Conservation (phyloP, 768 basidiomycete genomes). For the Russula lepida region DNA sequence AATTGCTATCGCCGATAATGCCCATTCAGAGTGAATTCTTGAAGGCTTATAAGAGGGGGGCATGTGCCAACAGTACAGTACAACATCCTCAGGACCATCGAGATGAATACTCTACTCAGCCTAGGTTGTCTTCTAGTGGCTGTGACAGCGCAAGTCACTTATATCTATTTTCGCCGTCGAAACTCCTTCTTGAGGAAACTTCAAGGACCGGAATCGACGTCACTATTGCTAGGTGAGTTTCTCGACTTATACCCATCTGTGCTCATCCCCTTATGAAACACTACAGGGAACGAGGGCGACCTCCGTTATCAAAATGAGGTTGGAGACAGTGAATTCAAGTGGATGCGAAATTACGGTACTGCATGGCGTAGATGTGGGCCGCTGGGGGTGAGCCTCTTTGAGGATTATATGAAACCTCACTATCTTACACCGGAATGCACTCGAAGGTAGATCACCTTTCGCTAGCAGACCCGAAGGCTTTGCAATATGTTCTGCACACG, state of each 20-base stretch:
- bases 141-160: neutral
- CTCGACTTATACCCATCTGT: neutral
- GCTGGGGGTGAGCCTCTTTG: constrained; percentile 20
- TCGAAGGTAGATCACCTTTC: neutral
- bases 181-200: constrained; percentile 14
- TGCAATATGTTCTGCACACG: constrained; percentile 27
- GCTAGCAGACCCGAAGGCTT: constrained; percentile 19
- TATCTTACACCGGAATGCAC: constrained; percentile 8
- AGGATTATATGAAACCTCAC: neutral
- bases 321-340: constrained; percentile 24
- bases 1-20: constrained; percentile 6
- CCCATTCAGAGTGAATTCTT: neutral
- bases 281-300: constrained; percentile 24
- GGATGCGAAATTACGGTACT: constrained; percentile 25
- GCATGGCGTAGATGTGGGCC: constrained; percentile 20
- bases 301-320: constrained; percentile 24
- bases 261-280: neutral
- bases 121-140: neutral
- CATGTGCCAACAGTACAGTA: neutral
- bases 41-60: constrained; percentile 2
- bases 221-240: constrained; percentile 7
- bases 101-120: constrained; percentile 5
- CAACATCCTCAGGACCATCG: neutral
- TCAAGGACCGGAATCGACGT: constrained; percentile 9
- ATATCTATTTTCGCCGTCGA: constrained; percentile 7